Percentiles rank a stretch among this genome's conserved stretches.
These are phyloP conservation scores for Fusarium mundagurra DNA, from an alignment of 2,329 filamentous ascomycete genomes.

Conservation along the genomic window DNA sequence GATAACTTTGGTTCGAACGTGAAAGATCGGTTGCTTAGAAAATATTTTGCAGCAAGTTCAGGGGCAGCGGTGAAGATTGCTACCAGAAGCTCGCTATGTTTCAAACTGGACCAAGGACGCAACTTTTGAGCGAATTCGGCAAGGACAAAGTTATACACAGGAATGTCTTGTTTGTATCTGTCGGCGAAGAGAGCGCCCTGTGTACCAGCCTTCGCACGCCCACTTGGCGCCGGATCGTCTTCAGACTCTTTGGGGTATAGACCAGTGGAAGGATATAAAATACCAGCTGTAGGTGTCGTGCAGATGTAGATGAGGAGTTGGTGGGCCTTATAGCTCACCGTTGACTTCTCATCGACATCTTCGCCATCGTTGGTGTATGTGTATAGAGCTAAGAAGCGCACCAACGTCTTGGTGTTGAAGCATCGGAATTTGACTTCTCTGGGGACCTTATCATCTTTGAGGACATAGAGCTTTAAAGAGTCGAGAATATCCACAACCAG, in stretches of 20 bases:
- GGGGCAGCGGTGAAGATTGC: constrained; percentile 83
- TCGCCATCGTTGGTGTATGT: constrained; percentile 61
- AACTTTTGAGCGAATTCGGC: constrained; percentile 82
- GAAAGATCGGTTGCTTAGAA: constrained; percentile 80
- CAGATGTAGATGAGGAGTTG: constrained; percentile 80
- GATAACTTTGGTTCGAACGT: constrained; percentile 91
- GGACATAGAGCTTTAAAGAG: constrained; percentile 73
- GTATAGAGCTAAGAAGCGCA: constrained; percentile 78
- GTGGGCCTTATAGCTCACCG: constrained; percentile 76
- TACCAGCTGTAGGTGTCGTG: constrained; percentile 76
- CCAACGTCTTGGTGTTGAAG: constrained; percentile 78
- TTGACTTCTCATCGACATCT: constrained; percentile 52
- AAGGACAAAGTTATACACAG: constrained; percentile 81
- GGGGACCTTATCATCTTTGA: constrained; percentile 79
- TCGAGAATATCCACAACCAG: constrained; percentile 80
- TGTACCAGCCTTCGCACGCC: constrained; percentile 58
- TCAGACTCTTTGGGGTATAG: constrained; percentile 83
- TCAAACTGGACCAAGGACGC: constrained; percentile 82
- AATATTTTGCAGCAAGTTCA: constrained; percentile 89
- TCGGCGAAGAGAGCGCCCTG: constrained; percentile 77
- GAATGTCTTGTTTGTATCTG: constrained; percentile 71
- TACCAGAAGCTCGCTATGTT: constrained; percentile 83
- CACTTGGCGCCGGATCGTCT: constrained; percentile 49
- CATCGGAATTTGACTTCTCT: constrained; percentile 78
- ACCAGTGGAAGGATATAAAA: constrained; percentile 80